Evolutionary conservation across 768 basidiomycete genomes (phyloP), one percentile per base, ranked within the genome.

Genomic region (Macrolepiota dolichaula): DNA sequence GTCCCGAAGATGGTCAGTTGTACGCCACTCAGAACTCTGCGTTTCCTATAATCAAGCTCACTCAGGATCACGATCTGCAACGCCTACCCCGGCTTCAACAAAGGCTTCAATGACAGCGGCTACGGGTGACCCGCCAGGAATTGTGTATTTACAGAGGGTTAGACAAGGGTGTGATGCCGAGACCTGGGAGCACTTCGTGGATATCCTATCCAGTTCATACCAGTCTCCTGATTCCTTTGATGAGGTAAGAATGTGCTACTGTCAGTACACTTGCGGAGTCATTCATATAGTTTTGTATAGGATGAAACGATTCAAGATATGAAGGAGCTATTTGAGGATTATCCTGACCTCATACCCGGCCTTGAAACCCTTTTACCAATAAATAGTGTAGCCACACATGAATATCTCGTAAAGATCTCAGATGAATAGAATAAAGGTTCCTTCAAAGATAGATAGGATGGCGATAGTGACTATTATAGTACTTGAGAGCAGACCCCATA

Each of bases 251-350:
- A n/a, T n/a, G 38, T n/a, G 4, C 17, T n/a, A 9, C 7, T 25
- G 32, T 24, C 25, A 13, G 12, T 27, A 24, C 9, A 12, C 12
- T 22, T 27, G 29, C 24, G 7, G 47, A 17, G 1, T 44, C n/a
- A 19, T 19, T 44, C 17, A 19, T 7, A 17, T 13, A 24, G 19
- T 10, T 9, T 49, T 5, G 25, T 2, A 42, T 25, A 56, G 55
- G 55, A 56, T n/a, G 55, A 56, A 17, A 32, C 47, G 55, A 56
- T 56, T 37, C 35, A n/a, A n/a, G 55, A 56, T 27, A 44, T 56
- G 10, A 42, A 56, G 47, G 42, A 56, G 44, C 15, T 56, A 5
- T 56, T 56, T 36, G 55, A 47, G 27, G 55, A 46, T 32, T 42
- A 56, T 22, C 55, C 55, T 32, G 44, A 56, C 25, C 55, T 47